A percentile compares a stretch with the other conserved stretches of the same genome.
Evolutionary conservation across 2,329 filamentous ascomycete genomes (phyloP).

Genomic region (Phyllachora maydis): DNA sequence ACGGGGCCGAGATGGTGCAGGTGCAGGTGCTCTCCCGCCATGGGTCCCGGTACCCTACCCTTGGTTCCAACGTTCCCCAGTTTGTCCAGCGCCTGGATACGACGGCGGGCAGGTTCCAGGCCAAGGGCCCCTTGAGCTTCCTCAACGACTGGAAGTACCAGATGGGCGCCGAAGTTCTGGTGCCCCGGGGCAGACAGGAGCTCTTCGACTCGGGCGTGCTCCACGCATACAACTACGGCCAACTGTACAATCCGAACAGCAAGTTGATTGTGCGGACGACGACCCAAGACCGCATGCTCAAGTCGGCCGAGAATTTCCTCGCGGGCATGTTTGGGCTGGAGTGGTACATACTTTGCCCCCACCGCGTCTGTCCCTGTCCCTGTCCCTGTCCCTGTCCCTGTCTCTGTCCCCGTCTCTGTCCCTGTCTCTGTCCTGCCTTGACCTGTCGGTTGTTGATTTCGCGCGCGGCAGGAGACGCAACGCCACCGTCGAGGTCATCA

Average conservation of each 20-base stretch:
- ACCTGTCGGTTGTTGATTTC: background rate
- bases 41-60: slow-evolving; percentile 52
- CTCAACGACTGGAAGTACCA: slow-evolving; percentile 48
- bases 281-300: slow-evolving; percentile 59
- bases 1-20: slow-evolving; percentile 46
- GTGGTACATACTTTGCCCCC: too few relatives aligned
- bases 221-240: slow-evolving; percentile 53
- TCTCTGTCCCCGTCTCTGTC: too few relatives aligned
- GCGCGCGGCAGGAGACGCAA: slow-evolving; percentile 32
- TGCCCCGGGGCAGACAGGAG: slow-evolving; percentile 50
- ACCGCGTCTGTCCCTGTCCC: too few relatives aligned
- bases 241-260: slow-evolving; percentile 48
- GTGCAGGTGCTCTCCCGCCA: slow-evolving; percentile 48
- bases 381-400: too few relatives aligned
- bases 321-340: slow-evolving; percentile 61
- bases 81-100: slow-evolving; percentile 38
- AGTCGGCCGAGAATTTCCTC: slow-evolving; percentile 59
- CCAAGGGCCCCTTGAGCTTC: slow-evolving; percentile 40
- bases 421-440: slow-evolving; percentile 3
- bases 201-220: slow-evolving; percentile 48
- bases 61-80: slow-evolving; percentile 27
- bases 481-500: slow-evolving; percentile 50
- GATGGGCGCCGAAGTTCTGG: slow-evolving; percentile 50
- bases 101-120: slow-evolving; percentile 27
- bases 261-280: slow-evolving; percentile 58